Evolutionary conservation across 2,329 filamentous ascomycete species (phyloP).

Genomic region (Amesomyces nigricolor): DNA sequence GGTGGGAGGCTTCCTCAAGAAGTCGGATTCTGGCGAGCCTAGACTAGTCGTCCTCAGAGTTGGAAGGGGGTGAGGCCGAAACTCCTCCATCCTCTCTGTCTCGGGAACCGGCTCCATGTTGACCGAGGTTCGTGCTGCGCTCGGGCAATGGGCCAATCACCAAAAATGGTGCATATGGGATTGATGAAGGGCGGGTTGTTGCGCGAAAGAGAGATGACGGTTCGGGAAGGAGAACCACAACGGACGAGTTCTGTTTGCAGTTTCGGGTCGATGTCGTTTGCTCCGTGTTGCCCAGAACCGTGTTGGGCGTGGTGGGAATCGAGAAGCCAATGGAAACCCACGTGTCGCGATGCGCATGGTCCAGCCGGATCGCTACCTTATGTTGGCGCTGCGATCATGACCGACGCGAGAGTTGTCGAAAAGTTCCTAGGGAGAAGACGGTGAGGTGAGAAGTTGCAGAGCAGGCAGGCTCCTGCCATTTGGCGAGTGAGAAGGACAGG

Average conservation of each 20-base stretch:
- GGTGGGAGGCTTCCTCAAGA: slow-evolving; percentile 46
- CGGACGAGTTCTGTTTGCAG: slow-evolving; percentile 9
- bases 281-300: background rate
- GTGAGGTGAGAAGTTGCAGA: slow-evolving; percentile 9
- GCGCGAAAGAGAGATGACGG: background rate
- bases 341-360: background rate
- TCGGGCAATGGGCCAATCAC: slow-evolving; percentile 19
- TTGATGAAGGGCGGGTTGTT: background rate
- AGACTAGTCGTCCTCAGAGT: slow-evolving; percentile 40
- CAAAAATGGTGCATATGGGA: slow-evolving; percentile 9
- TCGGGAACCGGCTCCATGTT: slow-evolving; percentile 63
- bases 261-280: background rate
- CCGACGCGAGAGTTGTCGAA: background rate
- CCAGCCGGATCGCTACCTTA: slow-evolving; percentile 1
- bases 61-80: slow-evolving; percentile 53
- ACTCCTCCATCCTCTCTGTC: slow-evolving; percentile 63
- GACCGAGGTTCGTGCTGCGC: slow-evolving; percentile 21
- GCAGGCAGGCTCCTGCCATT: slow-evolving; percentile 10
- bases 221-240: background rate
- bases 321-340: background rate
- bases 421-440: background rate
- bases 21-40: slow-evolving; percentile 37
- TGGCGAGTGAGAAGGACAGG: slow-evolving; percentile 1
- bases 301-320: slow-evolving; percentile 1
- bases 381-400: slow-evolving; percentile 6